phyloP scores from a whole-genome alignment of 306 rosid genomes.

The Citrullus colocynthis region DNA sequence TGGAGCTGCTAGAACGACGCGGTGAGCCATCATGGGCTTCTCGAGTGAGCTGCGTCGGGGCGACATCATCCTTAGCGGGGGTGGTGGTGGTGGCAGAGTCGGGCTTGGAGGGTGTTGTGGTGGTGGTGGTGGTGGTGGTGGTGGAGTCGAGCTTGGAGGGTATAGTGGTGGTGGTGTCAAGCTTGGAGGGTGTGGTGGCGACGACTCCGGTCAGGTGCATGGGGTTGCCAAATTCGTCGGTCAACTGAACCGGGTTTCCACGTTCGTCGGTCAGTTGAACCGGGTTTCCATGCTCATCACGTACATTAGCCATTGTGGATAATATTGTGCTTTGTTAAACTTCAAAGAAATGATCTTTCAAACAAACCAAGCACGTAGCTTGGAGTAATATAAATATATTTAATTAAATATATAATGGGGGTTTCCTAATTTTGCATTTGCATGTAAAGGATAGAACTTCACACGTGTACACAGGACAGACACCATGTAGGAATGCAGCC shows the following conservation, averaged over 20 bases:
- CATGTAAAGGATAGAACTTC: not conserved
- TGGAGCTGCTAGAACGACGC: conserved; percentile 15
- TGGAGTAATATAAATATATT: not conserved
- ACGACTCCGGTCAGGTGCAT: conserved; percentile 43
- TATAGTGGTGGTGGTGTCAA: not conserved
- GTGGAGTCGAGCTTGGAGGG: not conserved
- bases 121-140: conserved; percentile 8
- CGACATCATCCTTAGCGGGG: not conserved
- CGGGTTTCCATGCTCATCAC: conserved; percentile 52
- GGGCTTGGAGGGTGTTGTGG: no score
- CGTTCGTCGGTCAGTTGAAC: conserved; percentile 40
- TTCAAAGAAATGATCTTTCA: not conserved
- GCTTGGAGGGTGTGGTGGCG: conserved; percentile 9
- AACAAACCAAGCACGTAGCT: not conserved
- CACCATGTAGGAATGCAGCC: not conserved
- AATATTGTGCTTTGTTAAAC: no score
- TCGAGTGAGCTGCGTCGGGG: not conserved
- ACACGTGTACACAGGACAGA: not conserved
- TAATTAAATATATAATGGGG: not conserved
- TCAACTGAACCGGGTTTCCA: conserved; percentile 40
- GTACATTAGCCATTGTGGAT: conserved; percentile 37
- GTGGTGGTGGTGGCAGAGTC: not conserved
- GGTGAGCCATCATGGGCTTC: not conserved
- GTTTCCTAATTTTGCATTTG: not conserved
- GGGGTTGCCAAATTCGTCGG: conserved; percentile 4